Evolutionary conservation across 805 yeast species (phyloP).

Genomic region (Metschnikowia bowlesiae): DNA sequence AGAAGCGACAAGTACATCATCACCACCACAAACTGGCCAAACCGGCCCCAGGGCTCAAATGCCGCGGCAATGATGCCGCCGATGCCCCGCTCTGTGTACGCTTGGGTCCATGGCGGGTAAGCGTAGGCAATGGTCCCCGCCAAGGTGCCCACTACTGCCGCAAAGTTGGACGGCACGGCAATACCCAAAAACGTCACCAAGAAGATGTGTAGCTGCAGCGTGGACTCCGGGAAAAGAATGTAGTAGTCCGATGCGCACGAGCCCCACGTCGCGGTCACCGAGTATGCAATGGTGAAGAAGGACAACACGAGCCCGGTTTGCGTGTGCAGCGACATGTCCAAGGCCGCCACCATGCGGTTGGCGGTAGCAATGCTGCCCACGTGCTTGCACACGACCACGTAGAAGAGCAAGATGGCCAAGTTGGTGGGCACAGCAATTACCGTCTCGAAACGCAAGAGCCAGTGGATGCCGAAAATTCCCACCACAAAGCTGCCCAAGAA

Average conservation of each 20-base stretch:
- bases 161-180: constrained; percentile 31
- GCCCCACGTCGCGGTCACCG: constrained; percentile 36
- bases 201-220: constrained; percentile 24
- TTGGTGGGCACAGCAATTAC: constrained; percentile 27
- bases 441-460: constrained; percentile 27
- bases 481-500: constrained; percentile 25
- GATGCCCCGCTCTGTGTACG: constrained; percentile 26
- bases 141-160: constrained; percentile 27
- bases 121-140: constrained; percentile 31
- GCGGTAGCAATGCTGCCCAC: constrained; percentile 11
- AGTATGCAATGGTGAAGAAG: constrained; percentile 32
- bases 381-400: constrained; percentile 28
- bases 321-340: constrained; percentile 12
- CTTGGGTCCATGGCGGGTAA: constrained; percentile 29
- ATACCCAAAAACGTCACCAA: constrained; percentile 25
- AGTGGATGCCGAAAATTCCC: constrained; percentile 31
- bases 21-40: constrained; percentile 32
- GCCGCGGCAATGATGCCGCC: constrained; percentile 31
- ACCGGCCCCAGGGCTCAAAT: constrained; percentile 34
- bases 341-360: constrained; percentile 7
- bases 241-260: constrained; percentile 33
- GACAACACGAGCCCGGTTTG: constrained; percentile 31
- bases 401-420: constrained; percentile 26
- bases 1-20: constrained; percentile 29
- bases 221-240: constrained; percentile 28